Base-by-base conservation (phyloP, 768 basidiomycete genomes). In the Suillus discolor region DNA sequence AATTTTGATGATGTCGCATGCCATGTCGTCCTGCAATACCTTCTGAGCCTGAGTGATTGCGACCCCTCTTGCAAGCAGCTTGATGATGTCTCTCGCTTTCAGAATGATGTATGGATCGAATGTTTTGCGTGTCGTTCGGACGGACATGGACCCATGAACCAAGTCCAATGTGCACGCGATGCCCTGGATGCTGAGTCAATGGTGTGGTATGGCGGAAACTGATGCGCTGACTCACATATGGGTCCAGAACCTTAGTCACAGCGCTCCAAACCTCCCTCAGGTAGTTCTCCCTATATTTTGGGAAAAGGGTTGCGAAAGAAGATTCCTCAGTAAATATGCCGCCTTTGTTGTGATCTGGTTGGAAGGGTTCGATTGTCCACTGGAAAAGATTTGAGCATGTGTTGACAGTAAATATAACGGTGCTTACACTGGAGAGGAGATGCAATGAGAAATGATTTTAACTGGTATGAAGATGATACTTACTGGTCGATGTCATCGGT, bases 401-500 rank as follows among this genome's bases (percentile, higher is more conserved):
- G 16, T 41, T 34, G n/a, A 42, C 2, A 44, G 34, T 39, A 25
- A 42, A 42, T 57, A 62, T 60, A 11, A 28, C 3, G 9, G 18
- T 13, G 51, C 84, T 79, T 79, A 87, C 86, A 75, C 85, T 87
- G 67, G 6, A 61, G 62, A 59, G 57, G 25, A 59, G 57, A n/a
- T 45, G 61, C 38, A 63, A 63, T 64, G 44, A 60, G 49, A 62
- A 61, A 18, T 57, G 28, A 45, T 62, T 42, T 66, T 60, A 45
- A 53, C 51, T 57, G 47, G 39, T 38, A 68, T 54, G 28, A 36
- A 51, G 60, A 60, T 36, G 53, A n/a, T 9, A 77, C 95, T 89
- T 76, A 97, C 95, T 97, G 96, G 84, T 98, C 93, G 78, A 98
- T 95, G 71, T 97, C 97, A 77, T 98, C 96, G 53, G 96, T 98